Evolutionary conservation across 768 basidiomycete species (phyloP).

Genomic region (Lentinula lateritia): DNA sequence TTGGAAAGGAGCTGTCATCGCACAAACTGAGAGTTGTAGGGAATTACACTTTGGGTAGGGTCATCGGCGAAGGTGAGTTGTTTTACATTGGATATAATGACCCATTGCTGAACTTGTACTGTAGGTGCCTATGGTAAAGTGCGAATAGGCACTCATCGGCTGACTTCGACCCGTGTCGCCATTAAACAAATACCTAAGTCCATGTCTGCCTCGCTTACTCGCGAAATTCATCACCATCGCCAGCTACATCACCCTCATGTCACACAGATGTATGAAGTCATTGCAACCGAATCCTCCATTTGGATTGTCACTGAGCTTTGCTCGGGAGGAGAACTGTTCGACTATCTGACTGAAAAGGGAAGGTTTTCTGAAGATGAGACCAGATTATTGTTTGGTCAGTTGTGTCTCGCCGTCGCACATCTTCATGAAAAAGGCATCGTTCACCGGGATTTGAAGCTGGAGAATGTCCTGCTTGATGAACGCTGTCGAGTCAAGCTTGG

Average conservation of each 20-base stretch:
- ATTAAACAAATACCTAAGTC: slow-evolving; percentile 98
- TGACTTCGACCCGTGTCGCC: slow-evolving; percentile 88
- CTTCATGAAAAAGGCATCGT: slow-evolving; percentile 91
- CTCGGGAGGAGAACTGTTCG: slow-evolving; percentile 95
- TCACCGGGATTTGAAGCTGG: slow-evolving; percentile 94
- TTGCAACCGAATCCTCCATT: slow-evolving; percentile 91
- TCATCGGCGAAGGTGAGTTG: slow-evolving; percentile 86
- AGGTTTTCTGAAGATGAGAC: slow-evolving; percentile 82
- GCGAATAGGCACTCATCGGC: slow-evolving; percentile 87
- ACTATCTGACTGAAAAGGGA: slow-evolving; percentile 95
- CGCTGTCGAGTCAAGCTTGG: slow-evolving; percentile 88
- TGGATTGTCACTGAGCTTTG: slow-evolving; percentile 99
- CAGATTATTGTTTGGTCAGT: slow-evolving; percentile 87
- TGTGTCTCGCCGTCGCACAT: slow-evolving; percentile 90
- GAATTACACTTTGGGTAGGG: slow-evolving; percentile 89
- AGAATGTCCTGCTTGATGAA: slow-evolving; percentile 91
- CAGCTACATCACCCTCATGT: slow-evolving; percentile 94
- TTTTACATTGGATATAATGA: slow-evolving; percentile 4
- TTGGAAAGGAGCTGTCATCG: slow-evolving; percentile 93
- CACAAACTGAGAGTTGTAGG: slow-evolving; percentile 87
- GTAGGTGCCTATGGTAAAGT: slow-evolving; percentile 95
- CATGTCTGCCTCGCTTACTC: slow-evolving; percentile 84
- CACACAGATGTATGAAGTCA: slow-evolving; percentile 95
- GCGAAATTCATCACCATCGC: slow-evolving; percentile 98
- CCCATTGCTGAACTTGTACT: slow-evolving; percentile 10